These are phyloP conservation scores for Helicostylum pulchrum DNA, from an alignment of 192 early-diverging fungal species.

Conservation along the genomic window DNA sequence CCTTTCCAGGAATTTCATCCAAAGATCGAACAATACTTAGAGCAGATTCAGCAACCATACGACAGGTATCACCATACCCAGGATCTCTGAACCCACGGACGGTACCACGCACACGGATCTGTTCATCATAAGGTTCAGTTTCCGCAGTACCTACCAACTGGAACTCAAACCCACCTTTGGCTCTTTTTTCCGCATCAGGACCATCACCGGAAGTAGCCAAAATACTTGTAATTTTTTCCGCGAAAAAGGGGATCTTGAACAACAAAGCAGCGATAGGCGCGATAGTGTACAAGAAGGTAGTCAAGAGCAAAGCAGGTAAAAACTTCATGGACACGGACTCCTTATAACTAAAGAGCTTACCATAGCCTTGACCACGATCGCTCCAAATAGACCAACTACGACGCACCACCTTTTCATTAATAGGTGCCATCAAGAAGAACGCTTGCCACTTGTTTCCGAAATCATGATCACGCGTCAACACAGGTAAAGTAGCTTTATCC, in stretches of 20 bases:
- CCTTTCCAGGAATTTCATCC: slow-evolving; percentile 45
- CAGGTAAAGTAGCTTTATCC: slow-evolving; percentile 30
- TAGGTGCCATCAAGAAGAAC: slow-evolving; percentile 58
- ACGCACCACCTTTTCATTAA: slow-evolving; percentile 64
- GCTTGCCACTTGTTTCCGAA: slow-evolving; percentile 56
- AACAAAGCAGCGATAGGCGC: slow-evolving; percentile 37
- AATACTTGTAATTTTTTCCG: slow-evolving; percentile 44
- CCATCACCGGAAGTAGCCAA: slow-evolving; percentile 70
- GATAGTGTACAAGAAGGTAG: slow-evolving; percentile 41
- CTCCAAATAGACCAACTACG: slow-evolving; percentile 56
- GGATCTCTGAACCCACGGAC: slow-evolving; percentile 64
- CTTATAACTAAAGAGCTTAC: slow-evolving; percentile 42
- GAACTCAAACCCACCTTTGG: slow-evolving; percentile 48
- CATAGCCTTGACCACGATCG: slow-evolving; percentile 40
- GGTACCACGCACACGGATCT: slow-evolving; percentile 42
- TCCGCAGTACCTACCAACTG: slow-evolving; percentile 48
- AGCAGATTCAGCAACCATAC: slow-evolving; percentile 76
- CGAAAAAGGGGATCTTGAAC: slow-evolving; percentile 43
- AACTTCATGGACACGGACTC: slow-evolving; percentile 59
- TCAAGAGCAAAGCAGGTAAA: slow-evolving; percentile 36
- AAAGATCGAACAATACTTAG: slow-evolving; percentile 66
- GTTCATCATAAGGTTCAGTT: slow-evolving; percentile 42
- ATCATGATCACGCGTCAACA: slow-evolving; percentile 50
- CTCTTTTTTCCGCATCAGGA: slow-evolving; percentile 55
- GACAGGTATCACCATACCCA: slow-evolving; percentile 80